phyloP scores from a whole-genome alignment of 768 basidiomycete genomes.

The Fistulinella prunicolor region DNA sequence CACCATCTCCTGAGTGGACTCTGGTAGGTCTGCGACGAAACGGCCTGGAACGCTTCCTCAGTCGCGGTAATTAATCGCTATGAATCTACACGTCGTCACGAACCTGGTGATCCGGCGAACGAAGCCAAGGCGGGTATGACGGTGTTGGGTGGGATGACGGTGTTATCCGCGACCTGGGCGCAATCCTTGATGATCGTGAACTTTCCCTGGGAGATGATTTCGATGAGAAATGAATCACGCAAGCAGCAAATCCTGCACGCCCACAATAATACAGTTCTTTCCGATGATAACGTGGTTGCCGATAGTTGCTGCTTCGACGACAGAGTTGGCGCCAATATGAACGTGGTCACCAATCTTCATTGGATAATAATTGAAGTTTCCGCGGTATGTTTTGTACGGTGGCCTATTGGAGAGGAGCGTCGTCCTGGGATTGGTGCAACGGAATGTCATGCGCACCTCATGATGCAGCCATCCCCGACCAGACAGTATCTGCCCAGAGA shows the following conservation, averaged over 20 bases:
- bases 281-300: slow-evolving; percentile 95
- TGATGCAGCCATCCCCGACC: slow-evolving; percentile 84
- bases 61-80: not conserved
- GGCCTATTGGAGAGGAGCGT: slow-evolving; percentile 44
- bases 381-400: slow-evolving; percentile 86
- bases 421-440: not conserved
- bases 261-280: slow-evolving; percentile 90
- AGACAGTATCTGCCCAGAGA: slow-evolving; percentile 91
- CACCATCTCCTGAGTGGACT: slow-evolving; percentile 90
- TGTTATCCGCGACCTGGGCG: slow-evolving; percentile 83
- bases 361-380: slow-evolving; percentile 95
- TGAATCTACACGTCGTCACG: slow-evolving; percentile 12
- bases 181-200: slow-evolving; percentile 97
- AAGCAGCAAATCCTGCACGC: slow-evolving; percentile 26
- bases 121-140: slow-evolving; percentile 86
- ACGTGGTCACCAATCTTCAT: slow-evolving; percentile 97
- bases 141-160: slow-evolving; percentile 87
- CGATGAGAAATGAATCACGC: slow-evolving; percentile 1
- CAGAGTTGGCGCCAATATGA: slow-evolving; percentile 82
- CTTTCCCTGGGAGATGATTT: slow-evolving; percentile 62
- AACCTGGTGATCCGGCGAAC: slow-evolving; percentile 90
- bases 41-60: slow-evolving; percentile 43
- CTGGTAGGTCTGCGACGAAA: slow-evolving; percentile 82
- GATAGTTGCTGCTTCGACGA: slow-evolving; percentile 93
- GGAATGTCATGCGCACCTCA: slow-evolving; percentile 56